Evolutionary conservation across 169 alveolate genomes (phyloP), one percentile per base, ranked within the genome.

Genomic region (Cryptosporidium sp.): DNA sequence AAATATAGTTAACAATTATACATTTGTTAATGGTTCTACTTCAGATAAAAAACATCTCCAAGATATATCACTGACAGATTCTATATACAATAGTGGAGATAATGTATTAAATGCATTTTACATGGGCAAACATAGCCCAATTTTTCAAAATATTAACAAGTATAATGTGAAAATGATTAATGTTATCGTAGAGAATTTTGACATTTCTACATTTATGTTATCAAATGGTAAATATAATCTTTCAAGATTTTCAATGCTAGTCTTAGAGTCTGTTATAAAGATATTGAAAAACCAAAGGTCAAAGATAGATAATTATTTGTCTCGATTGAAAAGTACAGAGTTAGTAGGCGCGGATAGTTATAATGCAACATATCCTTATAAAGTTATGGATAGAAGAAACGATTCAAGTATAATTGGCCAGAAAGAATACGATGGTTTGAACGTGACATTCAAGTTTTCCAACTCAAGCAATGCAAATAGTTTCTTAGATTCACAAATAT

Each of bases 171-270:
- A 73, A 10, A 18, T 73, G 44, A 37, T 73, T 53, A 73, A 73
- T 33, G 70, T 58, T 33, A n/a, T 73, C 2, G 70, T 73, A 2
- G 71, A 73, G 33, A 53, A 73, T 29, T 73, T 73, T 37, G 86
- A 73, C 1, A 58, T 73, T 37, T 73, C 86, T n/a, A n/a, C 68
- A 16, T 73, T 73, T 56, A 37, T 73, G n/a, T 29, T 60, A 18
- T 53, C 71, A n/a, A 21, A 39, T 42, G 86, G 86, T 29, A 73
- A 23, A 42, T 73, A 73, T 16, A 73, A 73, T 35, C 37, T 73
- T 8, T 37, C 52, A 33, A 73, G 42, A 42, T 16, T 73, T 52
- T 73, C 86, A n/a, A 23, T 16, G 23, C 31, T 42, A 73, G 52
- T 73, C 4, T 56, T 73, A 33, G 72, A 56, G 18, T 7, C 52